Percentiles rank a stretch among this genome's conserved stretches.
These are phyloP conservation scores for Leccinum proliferum DNA, from an alignment of 1,284 basidiomycete species.

Conservation along the genomic window DNA sequence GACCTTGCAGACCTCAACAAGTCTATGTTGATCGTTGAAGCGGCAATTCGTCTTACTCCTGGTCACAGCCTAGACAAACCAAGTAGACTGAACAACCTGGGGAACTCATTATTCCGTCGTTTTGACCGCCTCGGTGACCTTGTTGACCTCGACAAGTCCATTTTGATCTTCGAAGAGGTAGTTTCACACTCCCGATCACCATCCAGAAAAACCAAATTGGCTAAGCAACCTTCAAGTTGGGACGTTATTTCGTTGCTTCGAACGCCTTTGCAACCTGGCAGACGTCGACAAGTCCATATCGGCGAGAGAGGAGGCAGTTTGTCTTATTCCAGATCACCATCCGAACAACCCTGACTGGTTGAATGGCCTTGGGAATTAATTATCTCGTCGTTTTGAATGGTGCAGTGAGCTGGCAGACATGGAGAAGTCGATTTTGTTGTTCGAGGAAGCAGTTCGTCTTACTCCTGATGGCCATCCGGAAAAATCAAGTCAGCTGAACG, in stretches of 20 bases:
- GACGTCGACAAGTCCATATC: neutral
- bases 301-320: neutral
- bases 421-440: neutral
- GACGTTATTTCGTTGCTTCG: neutral
- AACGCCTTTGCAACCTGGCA: neutral
- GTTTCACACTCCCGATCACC: neutral
- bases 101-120: neutral
- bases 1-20: neutral
- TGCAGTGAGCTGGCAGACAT: neutral
- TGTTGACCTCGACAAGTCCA: neutral
- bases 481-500: neutral
- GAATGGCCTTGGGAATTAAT: neutral
- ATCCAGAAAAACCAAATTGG: neutral
- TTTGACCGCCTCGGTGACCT: neutral
- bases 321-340: neutral
- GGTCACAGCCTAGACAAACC: neutral
- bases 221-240: neutral
- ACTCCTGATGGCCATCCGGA: neutral
- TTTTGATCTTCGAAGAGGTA: neutral
- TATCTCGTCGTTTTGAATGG: neutral
- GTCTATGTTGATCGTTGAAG: neutral
- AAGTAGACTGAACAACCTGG: neutral
- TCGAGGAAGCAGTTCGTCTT: neutral
- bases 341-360: neutral
- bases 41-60: neutral